Base-by-base conservation (phyloP, 768 basidiomycete genomes). In the Hygrophoropsis aurantiaca region DNA sequence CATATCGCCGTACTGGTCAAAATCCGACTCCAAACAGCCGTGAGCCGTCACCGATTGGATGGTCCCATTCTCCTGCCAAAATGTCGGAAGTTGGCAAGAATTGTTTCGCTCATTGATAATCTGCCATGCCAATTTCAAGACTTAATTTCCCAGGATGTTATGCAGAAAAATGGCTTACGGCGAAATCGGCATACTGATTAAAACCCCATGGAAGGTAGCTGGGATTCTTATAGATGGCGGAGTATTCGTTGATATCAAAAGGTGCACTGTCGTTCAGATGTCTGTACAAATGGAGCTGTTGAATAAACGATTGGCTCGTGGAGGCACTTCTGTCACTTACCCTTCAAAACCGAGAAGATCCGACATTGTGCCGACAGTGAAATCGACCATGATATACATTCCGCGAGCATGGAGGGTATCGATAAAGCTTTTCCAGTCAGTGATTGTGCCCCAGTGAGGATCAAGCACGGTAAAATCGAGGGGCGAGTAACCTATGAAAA, bases 1-100 rank as follows among this genome's bases (percentile, higher is more conserved):
- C 82, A 92, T 91, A 69, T 97, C 94, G 52, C 94, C 94, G 56
- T 88, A 97, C 51, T 95, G 93, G 67, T 97, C 94, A 56, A 95
- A 94, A 52, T 94, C 91, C 15, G 90, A 93, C 11, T 69, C 62
- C 53, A 84, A 72, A 65, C 94, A 97, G 16, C 93, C 93, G 41
- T 77, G 68, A 11, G 73, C 69, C 8, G 77, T 69, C 55, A 89
- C 71, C 5, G 48, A 2, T 21, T 58, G 53, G 41, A 81, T 69
- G 0, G 76, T 74, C 19, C 87, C 94, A 52, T 85, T 80, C 40
- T 93, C 84, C 37, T 78, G 66, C 88, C 90, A 95, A 58, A 97
- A 87, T 13, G 71, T 74, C 13, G 94, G 94, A 21, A 92, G 71
- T 40, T 70, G 58, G 57, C 94, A 97, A 4, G 87, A 83, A 0